A percentile compares a stretch with the other conserved stretches of the same genome.
Evolutionary conservation across 2,329 filamentous ascomycete species (phyloP).

Genomic region (Chaetothyriales sp.): DNA sequence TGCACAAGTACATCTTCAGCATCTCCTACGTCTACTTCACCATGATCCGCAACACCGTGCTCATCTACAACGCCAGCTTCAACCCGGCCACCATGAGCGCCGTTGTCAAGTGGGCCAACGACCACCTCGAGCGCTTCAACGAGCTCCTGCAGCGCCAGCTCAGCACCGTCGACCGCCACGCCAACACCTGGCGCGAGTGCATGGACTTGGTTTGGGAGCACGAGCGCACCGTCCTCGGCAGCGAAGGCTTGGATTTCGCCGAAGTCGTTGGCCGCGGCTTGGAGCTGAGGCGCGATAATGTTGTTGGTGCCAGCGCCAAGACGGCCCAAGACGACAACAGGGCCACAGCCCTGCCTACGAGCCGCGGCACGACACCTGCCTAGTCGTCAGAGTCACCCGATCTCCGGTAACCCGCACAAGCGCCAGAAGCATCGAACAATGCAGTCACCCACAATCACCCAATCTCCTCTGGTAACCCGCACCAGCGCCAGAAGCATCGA

Average conservation of each 20-base stretch:
- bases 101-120: conserved; percentile 96
- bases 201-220: conserved; percentile 70
- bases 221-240: conserved; percentile 55
- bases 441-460: too few relatives aligned
- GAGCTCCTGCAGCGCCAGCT: conserved; percentile 67
- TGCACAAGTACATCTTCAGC: conserved; percentile 87
- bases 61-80: conserved; percentile 77
- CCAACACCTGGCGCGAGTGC: conserved; percentile 67
- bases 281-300: conserved; percentile 8
- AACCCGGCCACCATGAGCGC: conserved; percentile 78
- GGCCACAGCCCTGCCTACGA: not conserved
- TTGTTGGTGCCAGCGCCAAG: not conserved
- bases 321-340: not conserved
- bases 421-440: too few relatives aligned
- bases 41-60: conserved; percentile 82
- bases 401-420: too few relatives aligned
- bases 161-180: conserved; percentile 67
- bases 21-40: conserved; percentile 91
- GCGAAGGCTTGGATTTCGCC: conserved; percentile 81
- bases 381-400: not conserved
- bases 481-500: not conserved
- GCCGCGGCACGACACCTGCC: not conserved
- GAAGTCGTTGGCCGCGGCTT: conserved; percentile 57
- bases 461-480: too few relatives aligned
- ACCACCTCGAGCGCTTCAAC: conserved; percentile 85